Percentiles rank a stretch among this genome's conserved stretches.
Evolutionary conservation across 306 rosid species (phyloP).

Genomic region (Gillenia trifoliata): DNA sequence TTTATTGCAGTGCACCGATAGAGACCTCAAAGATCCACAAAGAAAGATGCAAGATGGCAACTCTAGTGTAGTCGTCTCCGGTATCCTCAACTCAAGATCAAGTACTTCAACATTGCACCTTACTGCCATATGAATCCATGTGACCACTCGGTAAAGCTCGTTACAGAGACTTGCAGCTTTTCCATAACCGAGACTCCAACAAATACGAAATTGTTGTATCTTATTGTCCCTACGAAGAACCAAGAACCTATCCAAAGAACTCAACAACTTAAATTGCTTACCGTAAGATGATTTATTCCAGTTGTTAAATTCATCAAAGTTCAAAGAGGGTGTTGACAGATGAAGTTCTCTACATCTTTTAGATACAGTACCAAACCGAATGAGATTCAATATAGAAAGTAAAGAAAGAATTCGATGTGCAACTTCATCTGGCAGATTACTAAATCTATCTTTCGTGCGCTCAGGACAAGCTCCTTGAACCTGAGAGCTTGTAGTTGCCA

Average conservation of each 20-base stretch:
- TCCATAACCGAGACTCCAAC: background rate
- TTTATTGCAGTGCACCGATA: background rate
- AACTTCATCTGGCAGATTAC: background rate
- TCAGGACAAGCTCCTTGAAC: background rate
- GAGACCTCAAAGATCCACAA: constrained; percentile 2
- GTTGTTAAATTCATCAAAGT: background rate
- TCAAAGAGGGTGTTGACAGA: background rate
- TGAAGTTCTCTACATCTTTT: background rate
- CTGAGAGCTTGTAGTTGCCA: background rate
- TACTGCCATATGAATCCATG: constrained; percentile 6
- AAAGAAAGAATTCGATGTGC: constrained; percentile 1
- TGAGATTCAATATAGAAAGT: background rate
- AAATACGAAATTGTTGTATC: background rate
- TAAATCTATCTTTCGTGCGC: background rate
- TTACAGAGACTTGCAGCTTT: background rate
- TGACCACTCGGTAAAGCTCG: constrained; percentile 1
- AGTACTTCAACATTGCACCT: constrained; percentile 8
- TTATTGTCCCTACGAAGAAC: background rate
- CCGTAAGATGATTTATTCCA: background rate
- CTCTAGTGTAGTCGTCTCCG: background rate
- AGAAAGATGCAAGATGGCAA: background rate
- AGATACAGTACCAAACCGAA: background rate
- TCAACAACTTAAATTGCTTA: constrained; percentile 2
- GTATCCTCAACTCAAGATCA: background rate
- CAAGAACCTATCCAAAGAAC: constrained; percentile 3